Evolutionary conservation across 768 basidiomycete genomes (phyloP), one percentile per base, ranked within the genome.

Genomic region (Steccherinum ochraceum): DNA sequence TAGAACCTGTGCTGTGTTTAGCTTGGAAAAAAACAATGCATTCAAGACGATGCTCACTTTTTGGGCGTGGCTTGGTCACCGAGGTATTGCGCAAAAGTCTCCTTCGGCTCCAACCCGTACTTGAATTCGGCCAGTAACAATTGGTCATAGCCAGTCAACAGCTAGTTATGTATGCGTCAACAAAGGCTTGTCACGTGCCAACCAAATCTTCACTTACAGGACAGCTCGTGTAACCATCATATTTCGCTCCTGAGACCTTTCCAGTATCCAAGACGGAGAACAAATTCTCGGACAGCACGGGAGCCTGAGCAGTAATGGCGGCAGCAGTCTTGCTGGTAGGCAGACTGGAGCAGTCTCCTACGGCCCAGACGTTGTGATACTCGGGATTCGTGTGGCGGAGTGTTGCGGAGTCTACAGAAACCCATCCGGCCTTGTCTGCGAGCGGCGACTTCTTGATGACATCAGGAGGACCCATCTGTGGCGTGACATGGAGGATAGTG

Each of bases 291-390:
- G 85, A 80, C 42, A 98, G 75, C 3, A 99, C 85, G 11, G 95
- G 95, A 1, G 89, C 84, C 67, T 99, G 92, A 0, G 81, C 82
- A 2, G 89, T 92, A 60, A 97, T 87, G 4, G 94, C 95, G 12
- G 95, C 94, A 0, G 89, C 91, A 0, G 95, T 99, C 76, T 95
- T 99, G 67, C 89, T 92, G 23, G 93, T 98, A 5, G 95, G 95
- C 24, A 96, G 69, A 27, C 84, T 89, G 20, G 90, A 88, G 61
- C 88, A 89, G 64, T 99, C 95, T n/a, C 95, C 95, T 11, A 97
- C 63, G 5, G 90, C 77, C 67, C 93, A 97, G 24, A 97, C 78
- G 65, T 96, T 97, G 39, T 73, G 69, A 61, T 74, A 88, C 60
- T 82, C 78, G 19, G 83, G 87, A 53, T 94, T 94, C 50, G 75